A percentile compares a stretch with the other conserved stretches of the same genome.
Conservation (phyloP, 1,139 yeast genomes). For the Sugiyamaella pinicola region DNA sequence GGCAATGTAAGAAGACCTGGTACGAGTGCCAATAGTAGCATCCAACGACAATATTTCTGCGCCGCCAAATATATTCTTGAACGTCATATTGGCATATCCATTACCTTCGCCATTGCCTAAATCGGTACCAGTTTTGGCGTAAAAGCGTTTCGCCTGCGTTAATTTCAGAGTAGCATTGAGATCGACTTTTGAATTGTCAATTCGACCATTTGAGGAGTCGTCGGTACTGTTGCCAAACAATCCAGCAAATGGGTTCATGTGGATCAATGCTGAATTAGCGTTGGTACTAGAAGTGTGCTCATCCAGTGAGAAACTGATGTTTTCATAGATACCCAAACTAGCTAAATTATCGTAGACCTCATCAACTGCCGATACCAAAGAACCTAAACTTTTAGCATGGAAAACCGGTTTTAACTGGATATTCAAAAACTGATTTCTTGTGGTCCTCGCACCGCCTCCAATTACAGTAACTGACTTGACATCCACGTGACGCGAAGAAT, state of each 20-base stretch:
- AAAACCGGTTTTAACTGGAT: conserved; percentile 29
- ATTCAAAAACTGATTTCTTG: conserved; percentile 26
- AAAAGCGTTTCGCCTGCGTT: conserved; percentile 25
- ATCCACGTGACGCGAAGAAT: conserved; percentile 23
- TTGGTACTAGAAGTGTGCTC: background rate
- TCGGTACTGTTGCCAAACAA: conserved; percentile 17
- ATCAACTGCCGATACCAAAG: conserved; percentile 26
- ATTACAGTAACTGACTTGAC: conserved; percentile 26
- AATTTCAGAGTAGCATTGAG: conserved; percentile 26
- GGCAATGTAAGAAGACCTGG: conserved; percentile 59
- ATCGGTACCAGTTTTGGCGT: conserved; percentile 31
- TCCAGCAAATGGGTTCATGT: conserved; percentile 18
- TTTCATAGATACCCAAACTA: conserved; percentile 28
- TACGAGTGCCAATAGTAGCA: conserved; percentile 53
- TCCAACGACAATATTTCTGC: conserved; percentile 31
- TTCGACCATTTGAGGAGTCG: too few relatives aligned
- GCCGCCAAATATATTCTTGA: conserved; percentile 32
- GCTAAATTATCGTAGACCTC: conserved; percentile 25
- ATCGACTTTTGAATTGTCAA: conserved; percentile 22
- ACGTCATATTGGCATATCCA: conserved; percentile 54
- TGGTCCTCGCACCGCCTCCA: conserved; percentile 28
- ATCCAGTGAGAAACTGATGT: conserved; percentile 25
- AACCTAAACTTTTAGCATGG: conserved; percentile 21
- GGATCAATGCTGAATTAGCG: background rate
- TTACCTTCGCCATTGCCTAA: conserved; percentile 55